phyloP scores from a whole-genome alignment of 495 filamentous ascomycete genomes.

The Friedmanniomyces endolithicus region DNA sequence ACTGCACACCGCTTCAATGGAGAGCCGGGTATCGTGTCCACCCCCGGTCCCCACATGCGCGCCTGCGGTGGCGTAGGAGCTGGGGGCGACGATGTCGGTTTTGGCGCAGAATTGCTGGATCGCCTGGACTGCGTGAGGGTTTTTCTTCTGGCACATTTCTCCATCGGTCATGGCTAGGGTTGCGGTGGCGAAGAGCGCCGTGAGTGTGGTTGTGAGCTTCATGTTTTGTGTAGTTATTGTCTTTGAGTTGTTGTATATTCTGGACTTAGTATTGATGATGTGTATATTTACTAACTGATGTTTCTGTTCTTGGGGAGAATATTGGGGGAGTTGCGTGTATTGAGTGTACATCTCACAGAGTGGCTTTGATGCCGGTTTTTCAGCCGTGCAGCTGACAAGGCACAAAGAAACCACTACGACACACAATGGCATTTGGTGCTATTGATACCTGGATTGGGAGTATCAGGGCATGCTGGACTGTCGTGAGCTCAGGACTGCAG shows the following conservation, averaged over 20 bases:
- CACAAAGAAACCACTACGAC: too few relatives aligned
- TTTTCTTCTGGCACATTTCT: conserved; percentile 3
- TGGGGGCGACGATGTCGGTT: neutral
- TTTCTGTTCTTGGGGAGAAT: too few relatives aligned
- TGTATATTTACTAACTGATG: too few relatives aligned
- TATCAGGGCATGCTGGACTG: too few relatives aligned
- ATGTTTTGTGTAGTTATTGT: neutral
- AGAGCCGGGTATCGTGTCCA: neutral
- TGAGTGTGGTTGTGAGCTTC: conserved; percentile 4
- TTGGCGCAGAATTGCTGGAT: conserved; percentile 6
- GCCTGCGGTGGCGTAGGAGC: neutral
- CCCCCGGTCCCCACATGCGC: conserved; percentile 1
- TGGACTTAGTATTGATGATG: neutral
- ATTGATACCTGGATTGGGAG: too few relatives aligned
- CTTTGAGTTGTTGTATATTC: neutral
- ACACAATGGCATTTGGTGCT: too few relatives aligned
- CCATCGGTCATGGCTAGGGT: neutral
- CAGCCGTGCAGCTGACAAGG: too few relatives aligned
- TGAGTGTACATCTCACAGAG: too few relatives aligned
- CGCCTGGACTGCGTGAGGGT: conserved; percentile 2
- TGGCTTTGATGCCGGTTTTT: too few relatives aligned
- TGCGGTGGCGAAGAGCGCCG: neutral
- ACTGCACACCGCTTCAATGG: neutral
- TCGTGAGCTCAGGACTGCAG: neutral
- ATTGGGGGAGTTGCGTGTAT: too few relatives aligned